Conservation (phyloP, 768 basidiomycete genomes). For the Calvatia gigantea region DNA sequence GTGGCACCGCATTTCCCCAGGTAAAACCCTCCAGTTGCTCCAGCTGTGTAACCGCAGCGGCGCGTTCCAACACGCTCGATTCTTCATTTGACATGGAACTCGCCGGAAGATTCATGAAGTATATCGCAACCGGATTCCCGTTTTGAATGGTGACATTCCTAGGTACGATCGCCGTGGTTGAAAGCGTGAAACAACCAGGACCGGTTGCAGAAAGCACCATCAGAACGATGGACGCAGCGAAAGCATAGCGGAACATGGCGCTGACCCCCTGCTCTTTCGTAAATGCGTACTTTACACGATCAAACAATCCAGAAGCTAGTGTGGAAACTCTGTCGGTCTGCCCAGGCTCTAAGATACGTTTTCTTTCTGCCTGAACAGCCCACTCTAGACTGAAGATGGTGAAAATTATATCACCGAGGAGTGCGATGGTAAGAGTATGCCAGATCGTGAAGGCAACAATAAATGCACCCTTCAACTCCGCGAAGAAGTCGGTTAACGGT, state of each 20-base stretch:
- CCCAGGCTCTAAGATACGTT: background rate
- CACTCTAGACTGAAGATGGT: constrained; percentile 8
- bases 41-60: background rate
- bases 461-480: constrained; percentile 2
- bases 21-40: constrained; percentile 4
- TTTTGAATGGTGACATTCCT: background rate
- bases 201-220: constrained; percentile 5
- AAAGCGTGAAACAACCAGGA: constrained; percentile 3
- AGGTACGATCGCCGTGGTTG: background rate
- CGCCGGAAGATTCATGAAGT: background rate
- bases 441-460: constrained; percentile 1
- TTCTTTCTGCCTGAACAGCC: constrained; percentile 4
- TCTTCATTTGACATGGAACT: background rate
- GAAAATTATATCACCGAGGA: background rate
- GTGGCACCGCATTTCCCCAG: background rate
- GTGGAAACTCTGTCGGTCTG: constrained; percentile 3
- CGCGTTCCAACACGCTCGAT: background rate
- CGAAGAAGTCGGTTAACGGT: background rate
- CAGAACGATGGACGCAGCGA: constrained; percentile 1
- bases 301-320: constrained; percentile 1
- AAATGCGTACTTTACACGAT: constrained; percentile 1
- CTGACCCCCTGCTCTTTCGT: background rate
- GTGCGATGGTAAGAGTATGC: background rate
- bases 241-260: constrained; percentile 2
- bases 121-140: background rate